Base-by-base conservation (phyloP, 345 rosid species). In the Pelargonium nanum region DNA sequence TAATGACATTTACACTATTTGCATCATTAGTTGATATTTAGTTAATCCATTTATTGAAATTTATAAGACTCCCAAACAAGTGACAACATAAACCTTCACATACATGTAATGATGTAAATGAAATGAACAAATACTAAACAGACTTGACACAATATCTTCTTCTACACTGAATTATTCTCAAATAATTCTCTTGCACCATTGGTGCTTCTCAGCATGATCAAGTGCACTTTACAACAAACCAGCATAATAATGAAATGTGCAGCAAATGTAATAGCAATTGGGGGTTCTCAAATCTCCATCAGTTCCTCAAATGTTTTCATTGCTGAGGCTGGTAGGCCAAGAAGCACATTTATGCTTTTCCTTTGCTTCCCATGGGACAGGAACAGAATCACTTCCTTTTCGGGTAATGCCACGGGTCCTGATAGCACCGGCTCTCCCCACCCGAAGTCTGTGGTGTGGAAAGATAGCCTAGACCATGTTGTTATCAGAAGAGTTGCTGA, bases 361-460 rank as follows among this genome's bases (percentile, higher is more conserved):
- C 74, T 80, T 32, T 87, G 83, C 40, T 72, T 61, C 1, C 93
- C 91, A 58, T 76, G 79, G 56, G 91, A 85, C 55, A 87, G 80
- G 65, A 89, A 85, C 65, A 89, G 75, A 58, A 78, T 76, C 19
- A 89, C 99, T 73, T 85, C 90, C 75, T 85, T 87, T 77, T 89
- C 88, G 0, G 99, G 99, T 71, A 89, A 79, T 28, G 85, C 81
- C 10, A 87, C 97, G 0, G 97, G 96, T 32, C 97, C 90, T 28
- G 96, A 79, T 2, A 80, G 64, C 26, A 84, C 52, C 1, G 96
- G 89, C 65, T 81, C 84, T 21, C 98, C 96, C 97, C 95, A 92
- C 24, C 94, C 96, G 51, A 89, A 89, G 45, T 93, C 88, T n/a
- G 80, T 85, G 0, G 91, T 74, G 64, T 85, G 80, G 70, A 93